Conservation (phyloP, 2,329 filamentous ascomycete genomes). For the Penicillium capsulatum region DNA sequence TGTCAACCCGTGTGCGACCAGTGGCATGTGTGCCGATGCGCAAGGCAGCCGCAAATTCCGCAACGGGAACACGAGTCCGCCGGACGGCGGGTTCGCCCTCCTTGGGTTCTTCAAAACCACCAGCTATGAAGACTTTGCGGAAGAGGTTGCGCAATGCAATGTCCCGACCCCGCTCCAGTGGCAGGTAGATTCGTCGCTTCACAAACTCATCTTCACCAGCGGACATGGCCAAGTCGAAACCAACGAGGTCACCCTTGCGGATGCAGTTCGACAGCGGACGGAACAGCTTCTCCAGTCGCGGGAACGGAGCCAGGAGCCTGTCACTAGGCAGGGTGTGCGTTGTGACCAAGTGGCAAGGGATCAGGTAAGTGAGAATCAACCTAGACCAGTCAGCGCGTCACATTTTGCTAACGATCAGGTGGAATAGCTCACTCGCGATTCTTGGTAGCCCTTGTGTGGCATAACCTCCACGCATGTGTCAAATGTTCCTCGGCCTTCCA, state of each 20-base stretch:
- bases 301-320: slow-evolving; percentile 67
- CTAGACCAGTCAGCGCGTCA: slow-evolving; percentile 43
- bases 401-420: background rate
- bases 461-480: slow-evolving; percentile 75
- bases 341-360: slow-evolving; percentile 87
- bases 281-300: slow-evolving; percentile 72
- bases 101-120: slow-evolving; percentile 74
- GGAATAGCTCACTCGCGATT: slow-evolving; percentile 72
- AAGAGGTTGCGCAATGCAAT: slow-evolving; percentile 88
- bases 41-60: slow-evolving; percentile 81
- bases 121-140: slow-evolving; percentile 82
- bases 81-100: slow-evolving; percentile 59
- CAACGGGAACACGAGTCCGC: slow-evolving; percentile 71
- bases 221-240: slow-evolving; percentile 76
- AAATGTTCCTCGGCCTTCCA: slow-evolving; percentile 72
- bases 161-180: slow-evolving; percentile 85
- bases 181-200: slow-evolving; percentile 87
- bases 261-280: slow-evolving; percentile 74
- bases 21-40: slow-evolving; percentile 59
- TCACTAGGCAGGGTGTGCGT: slow-evolving; percentile 76
- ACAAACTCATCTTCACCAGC: slow-evolving; percentile 89
- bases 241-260: slow-evolving; percentile 72
- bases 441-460: slow-evolving; percentile 64
- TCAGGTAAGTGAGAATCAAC: slow-evolving; percentile 88
- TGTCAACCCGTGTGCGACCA: slow-evolving; percentile 61